Base-by-base conservation (phyloP, 2,329 filamentous ascomycete species). In the Claviceps sorghi region DNA sequence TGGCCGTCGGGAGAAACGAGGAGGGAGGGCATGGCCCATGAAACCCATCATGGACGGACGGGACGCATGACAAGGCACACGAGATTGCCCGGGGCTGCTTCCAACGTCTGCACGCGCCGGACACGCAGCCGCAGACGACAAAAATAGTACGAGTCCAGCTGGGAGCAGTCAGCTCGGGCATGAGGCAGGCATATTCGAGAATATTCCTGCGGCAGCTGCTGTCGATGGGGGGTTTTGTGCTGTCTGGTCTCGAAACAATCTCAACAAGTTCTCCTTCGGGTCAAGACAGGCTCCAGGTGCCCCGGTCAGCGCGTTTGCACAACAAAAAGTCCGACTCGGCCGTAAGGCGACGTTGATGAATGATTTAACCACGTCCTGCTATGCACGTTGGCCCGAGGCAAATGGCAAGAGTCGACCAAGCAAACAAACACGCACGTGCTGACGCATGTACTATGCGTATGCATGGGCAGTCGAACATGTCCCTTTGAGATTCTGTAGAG, bases 281-380 rank as follows among this genome's bases (percentile, higher is more conserved):
- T 11, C 32, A 42, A 22, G 6, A 5, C 41, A 22, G 5, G 8
- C 21, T 43, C 15, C 36, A 13, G 19, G n/a, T 44, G 13, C 49
- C 19, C 32, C 32, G 32, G 30, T 21, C 19, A 15, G 26, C 29
- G 36, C 45, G 13, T 42, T 45, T 21, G 38, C 22, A 30, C 17
- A 15, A 15, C 34, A 15, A 36, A 36, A 41, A 26, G 15, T 48
- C 42, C 52, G 52, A 50, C 48, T 51, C 48, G 44, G 48, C 52
- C 44, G 48, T 38, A 26, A 41, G n/a, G 15, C 10, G 17, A 47
- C 10, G 34, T 47, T 40, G 42, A 11, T 40, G 42, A 11, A 42
- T 43, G 41, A 43, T 43, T 22, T 9, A 22, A 17, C 21, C 52
- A 34, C 29, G 21, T 53, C 11, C 44, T 10, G 5, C 34, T n/a